Base-by-base conservation (phyloP, 139 green algal genomes). In the Ostreobium quekettii region DNA sequence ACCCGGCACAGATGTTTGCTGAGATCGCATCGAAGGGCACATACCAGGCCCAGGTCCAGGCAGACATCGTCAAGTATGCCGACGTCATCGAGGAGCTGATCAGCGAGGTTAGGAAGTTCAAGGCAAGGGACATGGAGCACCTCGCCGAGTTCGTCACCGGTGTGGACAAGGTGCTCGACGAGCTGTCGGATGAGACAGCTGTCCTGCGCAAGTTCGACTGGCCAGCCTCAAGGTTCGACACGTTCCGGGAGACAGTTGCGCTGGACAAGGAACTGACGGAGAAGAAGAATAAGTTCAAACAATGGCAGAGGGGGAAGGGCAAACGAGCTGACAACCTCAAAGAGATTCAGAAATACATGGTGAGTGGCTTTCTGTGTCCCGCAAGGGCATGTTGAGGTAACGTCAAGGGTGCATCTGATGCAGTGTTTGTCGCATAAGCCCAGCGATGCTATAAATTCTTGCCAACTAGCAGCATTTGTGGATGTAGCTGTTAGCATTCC, bases 231-330 rank as follows among this genome's bases (percentile, higher is more conserved):
- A 33, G 36, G 26, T 68, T 57, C 35, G 49, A 56, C 36, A 53
- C 36, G 3, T 48, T 68, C 30, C 36, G 38, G 35, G 61, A 68
- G 26, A 38, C 61, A 7, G 35, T 36, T 36, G 35, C 26, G 8
- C 3, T 68, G 35, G 49, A 68, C 31, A 36, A 68, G 35, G 61
- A 68, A 56, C 26, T 68, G 26, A 38, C 49, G 8, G 19, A n/a
- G 8, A 68, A 57, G 61, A 68, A 68, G 61, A 53, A 56, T 15
- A 68, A 35, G 36, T 68, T 68, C 61, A 68, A 29, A 7, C 15
- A 35, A 26, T 68, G 61, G 61, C 11, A 68, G n/a, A 68, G 53
- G 35, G 35, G n/a, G 22, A 6, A 15, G 42, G 35, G 42, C 11
- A 56, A 15, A 29, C 6, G 4, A 11, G 8, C 61, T 53, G 61